Percentiles rank a stretch among this genome's conserved stretches.
Conservation (phyloP, 306 rosid genomes). For the Quercus ilex region DNA sequence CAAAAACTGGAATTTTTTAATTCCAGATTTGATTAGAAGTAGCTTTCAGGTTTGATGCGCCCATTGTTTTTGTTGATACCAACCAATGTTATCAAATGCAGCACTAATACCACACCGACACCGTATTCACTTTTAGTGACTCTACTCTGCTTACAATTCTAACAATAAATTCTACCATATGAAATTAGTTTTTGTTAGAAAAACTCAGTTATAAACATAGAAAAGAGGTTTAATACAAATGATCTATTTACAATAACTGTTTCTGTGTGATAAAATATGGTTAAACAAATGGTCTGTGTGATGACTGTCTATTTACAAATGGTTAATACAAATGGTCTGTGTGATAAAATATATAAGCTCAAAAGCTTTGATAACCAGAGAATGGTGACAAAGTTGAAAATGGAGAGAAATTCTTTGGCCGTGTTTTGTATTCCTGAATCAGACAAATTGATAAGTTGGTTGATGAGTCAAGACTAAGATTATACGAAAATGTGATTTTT, state of each 20-base stretch:
- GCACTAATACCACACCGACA: too few relatives aligned
- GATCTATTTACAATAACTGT: not conserved
- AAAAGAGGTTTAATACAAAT: not conserved
- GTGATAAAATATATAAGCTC: slow-evolving; percentile 14
- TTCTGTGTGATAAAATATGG: not conserved
- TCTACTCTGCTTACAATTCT: not conserved
- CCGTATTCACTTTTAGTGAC: not conserved
- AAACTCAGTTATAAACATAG: not conserved
- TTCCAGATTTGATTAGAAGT: slow-evolving; percentile 25
- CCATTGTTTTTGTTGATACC: too few relatives aligned
- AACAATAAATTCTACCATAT: not conserved
- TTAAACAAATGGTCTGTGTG: not conserved
- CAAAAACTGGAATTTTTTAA: slow-evolving; percentile 65
- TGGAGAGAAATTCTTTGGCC: slow-evolving; percentile 55
- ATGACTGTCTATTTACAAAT: not conserved
- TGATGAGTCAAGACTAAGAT: slow-evolving; percentile 44
- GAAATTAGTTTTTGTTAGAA: not conserved
- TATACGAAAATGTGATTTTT: slow-evolving; percentile 43
- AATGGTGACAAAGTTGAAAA: slow-evolving; percentile 41
- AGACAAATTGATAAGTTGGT: slow-evolving; percentile 36
- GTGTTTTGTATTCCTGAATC: slow-evolving; percentile 45
- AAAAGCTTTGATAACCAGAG: slow-evolving; percentile 58
- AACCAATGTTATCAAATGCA: too few relatives aligned
- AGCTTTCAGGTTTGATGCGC: too few relatives aligned
- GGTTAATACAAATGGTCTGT: not conserved